Evolutionary conservation across 176 grass and related monocot genomes (phyloP), one percentile per base, ranked within the genome.

Genomic region (Aegilops speltoides): DNA sequence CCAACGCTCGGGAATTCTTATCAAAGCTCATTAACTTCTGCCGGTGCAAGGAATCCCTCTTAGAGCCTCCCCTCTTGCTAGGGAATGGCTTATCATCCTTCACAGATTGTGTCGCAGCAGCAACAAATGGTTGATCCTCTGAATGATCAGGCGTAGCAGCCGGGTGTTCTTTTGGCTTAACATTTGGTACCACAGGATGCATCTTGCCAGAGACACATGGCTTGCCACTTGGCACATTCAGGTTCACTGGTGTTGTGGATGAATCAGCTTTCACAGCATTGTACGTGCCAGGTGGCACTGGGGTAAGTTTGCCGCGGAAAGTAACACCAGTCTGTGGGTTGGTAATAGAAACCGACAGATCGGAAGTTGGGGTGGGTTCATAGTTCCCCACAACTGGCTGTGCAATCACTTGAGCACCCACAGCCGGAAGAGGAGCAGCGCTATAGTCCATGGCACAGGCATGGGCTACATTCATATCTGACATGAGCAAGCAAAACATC

Each of bases 401-500:
- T 23, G 78, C 86, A 64, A 91, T 80, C 41, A 85, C 86, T 63
- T 82, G 81, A 85, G 78, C 17, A 63, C 72, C 38, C 50, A 85
- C 82, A 15, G 90, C 40, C 17, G 77, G 82, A 57, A 87, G 82
- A 57, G 86, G 20, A 82, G 82, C 23, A 12, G 64, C 29, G 31
- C 54, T 82, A 23, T 91, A 91, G 24, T 96, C 94, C 85, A 96
- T 84, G 29, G 87, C 79, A 90, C 90, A 94, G 17, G 97, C 94
- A 64, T 84, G 80, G 76, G 87, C 86, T 25, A 94, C 88, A 87
- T 91, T 96, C 90, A 95, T 86, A 34, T 99, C 97, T 16, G 88
- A 94, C 81, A 99, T 94, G 73, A 99, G 97, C 68, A 99, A 82
- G 83, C 87, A 90, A 91, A 93, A 99, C 97, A 96, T 94, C 16